phyloP scores from a whole-genome alignment of 1,284 basidiomycete genomes.

The Cryptococcus floricola region DNA sequence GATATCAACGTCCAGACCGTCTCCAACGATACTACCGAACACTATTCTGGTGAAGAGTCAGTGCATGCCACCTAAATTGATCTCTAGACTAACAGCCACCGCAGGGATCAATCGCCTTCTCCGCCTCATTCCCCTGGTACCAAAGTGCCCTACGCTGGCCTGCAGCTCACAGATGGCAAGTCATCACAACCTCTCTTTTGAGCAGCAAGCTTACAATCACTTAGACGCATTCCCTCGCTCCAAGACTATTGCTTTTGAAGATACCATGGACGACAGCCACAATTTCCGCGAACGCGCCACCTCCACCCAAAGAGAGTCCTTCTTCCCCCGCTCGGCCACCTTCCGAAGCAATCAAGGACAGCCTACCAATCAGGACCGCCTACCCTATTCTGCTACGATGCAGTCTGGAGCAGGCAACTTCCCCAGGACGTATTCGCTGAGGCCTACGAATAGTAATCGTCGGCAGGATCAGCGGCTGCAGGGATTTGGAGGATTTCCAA shows the following conservation, averaged over 20 bases:
- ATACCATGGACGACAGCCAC: slow-evolving; percentile 35
- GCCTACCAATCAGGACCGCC: slow-evolving; percentile 6
- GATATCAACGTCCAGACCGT: no score
- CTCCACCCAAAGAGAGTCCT: slow-evolving; percentile 26
- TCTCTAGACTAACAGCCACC: background rate
- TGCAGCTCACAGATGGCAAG: slow-evolving; percentile 24
- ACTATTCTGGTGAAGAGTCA: slow-evolving; percentile 4
- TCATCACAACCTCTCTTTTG: background rate
- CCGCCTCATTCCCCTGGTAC: slow-evolving; percentile 2
- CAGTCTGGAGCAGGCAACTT: slow-evolving; percentile 21
- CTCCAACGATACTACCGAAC: no score
- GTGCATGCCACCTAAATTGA: background rate
- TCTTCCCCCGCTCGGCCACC: slow-evolving; percentile 39
- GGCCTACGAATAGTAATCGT: slow-evolving; percentile 42
- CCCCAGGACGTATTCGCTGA: slow-evolving; percentile 46
- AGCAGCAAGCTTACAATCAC: background rate
- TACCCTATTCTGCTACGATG: slow-evolving; percentile 27
- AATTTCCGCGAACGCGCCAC: slow-evolving; percentile 22
- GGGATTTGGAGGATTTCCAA: slow-evolving; percentile 84
- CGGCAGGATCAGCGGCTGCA: slow-evolving; percentile 23
- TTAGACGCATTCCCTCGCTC: slow-evolving; percentile 53
- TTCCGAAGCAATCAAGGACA: slow-evolving; percentile 25
- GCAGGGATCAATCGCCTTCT: slow-evolving; percentile 1
- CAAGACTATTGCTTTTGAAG: slow-evolving; percentile 59
- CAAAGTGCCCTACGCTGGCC: slow-evolving; percentile 29